phyloP scores from a whole-genome alignment of 768 basidiomycete species.

The Auriscalpium orientale region DNA sequence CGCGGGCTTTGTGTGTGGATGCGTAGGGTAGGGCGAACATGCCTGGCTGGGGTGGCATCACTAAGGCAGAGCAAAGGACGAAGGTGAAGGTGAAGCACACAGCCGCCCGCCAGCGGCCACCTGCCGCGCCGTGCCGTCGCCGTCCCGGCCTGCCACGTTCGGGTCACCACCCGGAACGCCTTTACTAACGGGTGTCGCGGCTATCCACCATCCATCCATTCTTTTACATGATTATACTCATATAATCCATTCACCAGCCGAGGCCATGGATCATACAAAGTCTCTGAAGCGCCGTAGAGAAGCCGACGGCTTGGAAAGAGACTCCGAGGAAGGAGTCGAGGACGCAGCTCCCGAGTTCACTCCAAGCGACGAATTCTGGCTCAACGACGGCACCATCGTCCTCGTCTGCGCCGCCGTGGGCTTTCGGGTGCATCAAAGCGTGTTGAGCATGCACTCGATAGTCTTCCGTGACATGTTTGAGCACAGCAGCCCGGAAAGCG shows the following conservation, averaged over 20 bases:
- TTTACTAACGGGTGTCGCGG: too few relatives aligned
- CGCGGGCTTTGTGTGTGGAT: conserved; percentile 36
- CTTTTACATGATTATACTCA: too few relatives aligned
- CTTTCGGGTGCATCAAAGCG: conserved; percentile 5
- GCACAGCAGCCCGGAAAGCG: neutral
- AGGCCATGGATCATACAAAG: neutral
- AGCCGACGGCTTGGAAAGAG: neutral
- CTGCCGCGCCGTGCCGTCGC: too few relatives aligned
- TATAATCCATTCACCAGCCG: too few relatives aligned
- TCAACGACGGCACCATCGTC: conserved; percentile 8
- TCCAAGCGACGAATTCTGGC: conserved; percentile 2
- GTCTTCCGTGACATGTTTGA: conserved; percentile 10
- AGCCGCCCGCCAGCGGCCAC: too few relatives aligned
- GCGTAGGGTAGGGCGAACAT: conserved; percentile 57
- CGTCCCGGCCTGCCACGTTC: too few relatives aligned
- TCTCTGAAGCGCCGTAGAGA: neutral
- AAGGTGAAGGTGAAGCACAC: neutral
- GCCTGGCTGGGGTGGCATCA: conserved; percentile 65
- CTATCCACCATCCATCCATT: too few relatives aligned
- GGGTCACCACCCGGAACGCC: too few relatives aligned
- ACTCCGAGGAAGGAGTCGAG: neutral
- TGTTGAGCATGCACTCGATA: conserved; percentile 1
- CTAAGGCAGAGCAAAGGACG: neutral
- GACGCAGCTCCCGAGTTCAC: neutral
- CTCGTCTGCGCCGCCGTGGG: neutral